Percentiles rank a stretch among this genome's conserved stretches.
phyloP scores from a whole-genome alignment of 73 alveolate species.

The Paramecium tetraurelia region DNA sequence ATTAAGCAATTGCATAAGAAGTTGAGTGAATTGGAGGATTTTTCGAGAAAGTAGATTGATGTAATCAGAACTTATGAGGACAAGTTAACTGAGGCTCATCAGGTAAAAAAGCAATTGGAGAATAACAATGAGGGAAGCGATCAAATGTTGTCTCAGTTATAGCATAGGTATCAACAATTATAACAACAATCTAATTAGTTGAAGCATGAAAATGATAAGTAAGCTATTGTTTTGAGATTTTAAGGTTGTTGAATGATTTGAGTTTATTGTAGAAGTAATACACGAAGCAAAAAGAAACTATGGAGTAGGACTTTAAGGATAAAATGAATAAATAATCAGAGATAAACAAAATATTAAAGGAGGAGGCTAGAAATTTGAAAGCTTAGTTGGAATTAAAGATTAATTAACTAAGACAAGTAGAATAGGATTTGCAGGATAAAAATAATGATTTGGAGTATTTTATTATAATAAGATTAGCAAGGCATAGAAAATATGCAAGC shows the following conservation, averaged over 20 bases:
- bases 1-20: not conserved
- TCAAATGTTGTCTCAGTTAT: not conserved
- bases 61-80: slow-evolving; percentile 28
- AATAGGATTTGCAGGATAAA: slow-evolving; percentile 7
- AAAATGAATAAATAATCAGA: not conserved
- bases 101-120: not conserved
- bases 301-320: not conserved
- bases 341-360: slow-evolving; percentile 6
- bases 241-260: slow-evolving; percentile 33
- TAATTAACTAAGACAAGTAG: not conserved
- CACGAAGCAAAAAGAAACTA: not conserved
- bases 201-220: slow-evolving; percentile 25
- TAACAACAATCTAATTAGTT: not conserved
- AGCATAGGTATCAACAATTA: not conserved
- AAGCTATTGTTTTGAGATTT: not conserved
- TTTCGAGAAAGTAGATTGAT: slow-evolving; percentile 25
- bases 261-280: not conserved
- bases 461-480: not conserved
- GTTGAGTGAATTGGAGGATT: slow-evolving; percentile 19
- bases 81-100: not conserved
- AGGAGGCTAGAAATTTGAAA: slow-evolving; percentile 12
- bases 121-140: not conserved
- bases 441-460: slow-evolving; percentile 1
- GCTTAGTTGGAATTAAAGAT: not conserved
- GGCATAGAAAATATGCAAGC: not conserved